Evolutionary conservation across 805 yeast species (phyloP), one percentile per base, ranked within the genome.

Genomic region (Zygoascus tannicola): DNA sequence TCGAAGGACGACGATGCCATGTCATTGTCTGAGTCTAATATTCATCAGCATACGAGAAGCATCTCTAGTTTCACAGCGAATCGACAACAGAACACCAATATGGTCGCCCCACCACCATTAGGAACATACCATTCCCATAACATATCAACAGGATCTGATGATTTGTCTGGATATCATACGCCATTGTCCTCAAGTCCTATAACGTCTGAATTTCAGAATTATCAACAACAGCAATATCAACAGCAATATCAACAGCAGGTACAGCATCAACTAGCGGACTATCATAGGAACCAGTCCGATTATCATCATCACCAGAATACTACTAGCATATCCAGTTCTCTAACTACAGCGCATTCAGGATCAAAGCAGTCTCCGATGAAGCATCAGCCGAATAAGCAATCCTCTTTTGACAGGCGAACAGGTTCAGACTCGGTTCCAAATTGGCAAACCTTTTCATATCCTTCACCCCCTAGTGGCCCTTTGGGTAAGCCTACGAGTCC

Each of bases 1-100:
- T 52, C 51, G 40, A 46, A 44, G 37, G 23, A 45, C n/a, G 49
- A 44, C 15, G 41, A 43, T 16, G 16, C 16, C 14, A 19, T 18
- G 14, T 12, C 14, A 16, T 14, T 12, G 28, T 15, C 5, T 12
- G 40, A 14, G n/a, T 21, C 4, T 3, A 14, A 16, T 19, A 32
- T 14, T 37, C 40, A 37, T 37, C 32, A 37, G 23, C 40, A 37
- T 19, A 22, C 16, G 4, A 23, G 15, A 18, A 21, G 30, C 18
- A 14, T 21, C 3, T 37, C 40, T 4, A 21, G 30, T 22, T 37
- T 37, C 20, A 32, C 32, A 28, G 37, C 41, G 22, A 44, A 18
- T 23, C 10, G 32, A 15, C 40, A 37, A n/a, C 19, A 15, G 8
- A 22, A 20, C 40, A 7, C 32, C 32, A n/a, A 23, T 37, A 26